Percentiles rank a stretch among this genome's conserved stretches.
Evolutionary conservation across 768 basidiomycete genomes (phyloP).

Genomic region (Aureoboletus auriporus): DNA sequence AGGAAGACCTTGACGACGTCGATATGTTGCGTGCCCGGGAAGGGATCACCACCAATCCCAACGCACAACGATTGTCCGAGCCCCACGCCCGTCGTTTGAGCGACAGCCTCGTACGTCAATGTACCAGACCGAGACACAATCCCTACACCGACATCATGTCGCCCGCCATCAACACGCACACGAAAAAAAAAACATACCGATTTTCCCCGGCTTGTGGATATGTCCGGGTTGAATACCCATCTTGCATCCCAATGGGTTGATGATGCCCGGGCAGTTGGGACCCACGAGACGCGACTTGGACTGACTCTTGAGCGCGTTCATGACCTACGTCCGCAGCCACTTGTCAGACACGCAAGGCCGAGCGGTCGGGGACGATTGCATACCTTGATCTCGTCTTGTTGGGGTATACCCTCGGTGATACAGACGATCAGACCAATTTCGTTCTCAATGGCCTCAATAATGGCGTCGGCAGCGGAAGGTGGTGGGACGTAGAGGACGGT

Average conservation of each 20-base stretch:
- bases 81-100: slow-evolving; percentile 92
- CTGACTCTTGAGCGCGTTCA: slow-evolving; percentile 91
- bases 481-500: slow-evolving; percentile 97
- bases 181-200: slow-evolving; percentile 52
- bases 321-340: slow-evolving; percentile 51
- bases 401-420: slow-evolving; percentile 98
- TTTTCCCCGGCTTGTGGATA: slow-evolving; percentile 94
- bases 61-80: slow-evolving; percentile 96
- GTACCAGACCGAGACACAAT: slow-evolving; percentile 96
- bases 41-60: slow-evolving; percentile 96
- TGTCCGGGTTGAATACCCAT: slow-evolving; percentile 99
- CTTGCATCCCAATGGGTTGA: slow-evolving; percentile 96
- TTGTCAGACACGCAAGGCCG: slow-evolving; percentile 1
- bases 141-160: slow-evolving; percentile 39
- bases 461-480: slow-evolving; percentile 93
- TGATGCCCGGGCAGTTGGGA: slow-evolving; percentile 98
- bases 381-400: slow-evolving; percentile 92
- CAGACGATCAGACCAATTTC: slow-evolving; percentile 98
- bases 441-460: slow-evolving; percentile 97
- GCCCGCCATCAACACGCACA: background rate
- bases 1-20: slow-evolving; percentile 97
- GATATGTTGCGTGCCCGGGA: slow-evolving; percentile 93
- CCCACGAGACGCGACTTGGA: slow-evolving; percentile 94
- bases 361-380: slow-evolving; percentile 18
- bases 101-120: slow-evolving; percentile 97